These are phyloP conservation scores for Nigrospora osmanthi DNA, from an alignment of 2,329 filamentous ascomycete species.

Conservation along the genomic window DNA sequence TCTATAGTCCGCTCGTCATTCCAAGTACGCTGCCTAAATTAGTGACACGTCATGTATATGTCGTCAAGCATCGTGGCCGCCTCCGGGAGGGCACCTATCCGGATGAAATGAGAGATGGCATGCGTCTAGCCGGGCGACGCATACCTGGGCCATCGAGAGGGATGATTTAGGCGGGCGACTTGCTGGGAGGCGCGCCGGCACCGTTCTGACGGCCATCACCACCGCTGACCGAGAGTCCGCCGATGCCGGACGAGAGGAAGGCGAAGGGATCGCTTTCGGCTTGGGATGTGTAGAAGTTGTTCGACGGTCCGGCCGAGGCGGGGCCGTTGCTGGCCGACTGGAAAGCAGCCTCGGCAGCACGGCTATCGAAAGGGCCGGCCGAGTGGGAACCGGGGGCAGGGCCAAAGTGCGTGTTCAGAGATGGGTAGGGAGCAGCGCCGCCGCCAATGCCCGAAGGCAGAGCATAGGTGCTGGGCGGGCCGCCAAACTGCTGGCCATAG, in stretches of 20 bases:
- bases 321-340: slow-evolving; percentile 78
- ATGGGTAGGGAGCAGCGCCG: slow-evolving; percentile 70
- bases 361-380: slow-evolving; percentile 84
- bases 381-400: slow-evolving; percentile 73
- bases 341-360: slow-evolving; percentile 90
- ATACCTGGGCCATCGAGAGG: slow-evolving; percentile 5
- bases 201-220: slow-evolving; percentile 57
- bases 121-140: no score
- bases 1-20: slow-evolving; percentile 32
- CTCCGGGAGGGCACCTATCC: no score
- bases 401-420: slow-evolving; percentile 75
- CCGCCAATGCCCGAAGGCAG: slow-evolving; percentile 80
- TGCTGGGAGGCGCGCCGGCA: slow-evolving; percentile 45
- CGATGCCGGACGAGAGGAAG: slow-evolving; percentile 69
- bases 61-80: slow-evolving; percentile 2
- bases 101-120: no score
- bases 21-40: slow-evolving; percentile 27
- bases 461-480: slow-evolving; percentile 80
- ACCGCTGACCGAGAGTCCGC: slow-evolving; percentile 63
- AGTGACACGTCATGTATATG: slow-evolving; percentile 10
- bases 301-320: slow-evolving; percentile 66
- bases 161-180: slow-evolving; percentile 46
- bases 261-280: slow-evolving; percentile 70
- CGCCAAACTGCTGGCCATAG: slow-evolving; percentile 76
- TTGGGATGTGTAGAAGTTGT: slow-evolving; percentile 62